A percentile compares a stretch with the other conserved stretches of the same genome.
Evolutionary conservation across 345 rosid species (phyloP).

Genomic region (Triadica sebifera): DNA sequence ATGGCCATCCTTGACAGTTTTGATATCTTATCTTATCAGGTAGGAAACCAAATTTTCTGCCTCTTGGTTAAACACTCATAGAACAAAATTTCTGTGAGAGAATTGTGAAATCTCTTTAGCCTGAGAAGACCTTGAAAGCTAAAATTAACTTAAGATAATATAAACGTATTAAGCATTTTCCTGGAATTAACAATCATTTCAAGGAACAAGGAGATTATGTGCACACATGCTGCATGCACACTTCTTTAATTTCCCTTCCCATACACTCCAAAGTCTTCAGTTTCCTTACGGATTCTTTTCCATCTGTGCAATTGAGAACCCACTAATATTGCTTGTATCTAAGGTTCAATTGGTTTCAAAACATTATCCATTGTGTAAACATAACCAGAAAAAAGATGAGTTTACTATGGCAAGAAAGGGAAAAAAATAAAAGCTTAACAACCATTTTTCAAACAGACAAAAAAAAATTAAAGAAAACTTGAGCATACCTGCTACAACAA

Average conservation of each 20-base stretch:
- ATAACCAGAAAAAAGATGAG: background rate
- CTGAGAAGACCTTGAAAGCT: background rate
- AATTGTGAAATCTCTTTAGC: background rate
- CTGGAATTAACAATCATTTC: background rate
- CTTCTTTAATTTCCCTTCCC: background rate
- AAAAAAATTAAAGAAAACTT: background rate
- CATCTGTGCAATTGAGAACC: background rate
- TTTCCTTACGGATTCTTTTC: background rate
- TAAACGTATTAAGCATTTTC: background rate
- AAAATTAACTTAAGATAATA: background rate
- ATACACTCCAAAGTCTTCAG: background rate
- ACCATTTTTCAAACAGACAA: background rate
- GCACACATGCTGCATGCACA: background rate
- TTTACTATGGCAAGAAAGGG: background rate
- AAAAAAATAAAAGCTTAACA: background rate
- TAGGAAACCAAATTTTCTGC: background rate
- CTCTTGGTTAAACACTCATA: background rate
- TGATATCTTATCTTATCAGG: background rate
- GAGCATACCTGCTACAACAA: constrained; percentile 71
- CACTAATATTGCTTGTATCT: background rate
- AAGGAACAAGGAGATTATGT: background rate
- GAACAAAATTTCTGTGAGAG: background rate
- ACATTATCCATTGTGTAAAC: background rate
- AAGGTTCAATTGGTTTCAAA: background rate
- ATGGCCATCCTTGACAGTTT: background rate